phyloP scores from a whole-genome alignment of 805 yeast species.

The Ogataea methylovora region DNA sequence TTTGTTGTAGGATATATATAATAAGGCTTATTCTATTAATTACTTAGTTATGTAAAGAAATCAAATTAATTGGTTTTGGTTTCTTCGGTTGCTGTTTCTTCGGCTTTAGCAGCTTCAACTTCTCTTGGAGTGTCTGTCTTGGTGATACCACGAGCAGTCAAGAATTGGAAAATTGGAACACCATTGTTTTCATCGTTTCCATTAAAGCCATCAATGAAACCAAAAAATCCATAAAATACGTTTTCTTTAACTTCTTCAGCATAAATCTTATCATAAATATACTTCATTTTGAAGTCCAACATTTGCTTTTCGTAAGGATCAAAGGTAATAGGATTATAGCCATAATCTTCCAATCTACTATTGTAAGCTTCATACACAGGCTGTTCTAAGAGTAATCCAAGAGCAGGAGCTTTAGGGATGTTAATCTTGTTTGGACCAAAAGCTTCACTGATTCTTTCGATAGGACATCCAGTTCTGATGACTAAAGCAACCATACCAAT shows the following conservation, averaged over 20 bases:
- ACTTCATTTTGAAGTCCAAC: constrained; percentile 79
- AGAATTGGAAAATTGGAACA: constrained; percentile 53
- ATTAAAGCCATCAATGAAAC: constrained; percentile 77
- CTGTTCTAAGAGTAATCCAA: constrained; percentile 82
- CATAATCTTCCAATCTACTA: constrained; percentile 59
- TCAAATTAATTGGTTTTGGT: no score
- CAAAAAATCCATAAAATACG: constrained; percentile 84
- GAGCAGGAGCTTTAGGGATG: constrained; percentile 96
- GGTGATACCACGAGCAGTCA: constrained; percentile 36
- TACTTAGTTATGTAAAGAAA: no score
- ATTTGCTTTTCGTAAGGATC: constrained; percentile 58
- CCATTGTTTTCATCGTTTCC: constrained; percentile 41
- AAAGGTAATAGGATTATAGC: constrained; percentile 71
- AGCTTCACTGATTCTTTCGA: constrained; percentile 66
- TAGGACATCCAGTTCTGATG: constrained; percentile 81
- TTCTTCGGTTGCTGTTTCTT: no score
- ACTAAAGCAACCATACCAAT: constrained; percentile 88
- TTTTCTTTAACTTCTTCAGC: constrained; percentile 84
- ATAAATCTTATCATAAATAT: constrained; percentile 87
- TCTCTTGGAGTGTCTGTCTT: neutral
- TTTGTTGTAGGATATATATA: no score
- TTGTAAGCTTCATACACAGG: constrained; percentile 91
- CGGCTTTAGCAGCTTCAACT: neutral
- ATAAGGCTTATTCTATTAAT: no score
- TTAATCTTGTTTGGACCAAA: constrained; percentile 70